Percentiles rank a stretch among this genome's conserved stretches.
phyloP scores from a whole-genome alignment of 257 asterid genomes.

The Scutellaria galericulata region DNA sequence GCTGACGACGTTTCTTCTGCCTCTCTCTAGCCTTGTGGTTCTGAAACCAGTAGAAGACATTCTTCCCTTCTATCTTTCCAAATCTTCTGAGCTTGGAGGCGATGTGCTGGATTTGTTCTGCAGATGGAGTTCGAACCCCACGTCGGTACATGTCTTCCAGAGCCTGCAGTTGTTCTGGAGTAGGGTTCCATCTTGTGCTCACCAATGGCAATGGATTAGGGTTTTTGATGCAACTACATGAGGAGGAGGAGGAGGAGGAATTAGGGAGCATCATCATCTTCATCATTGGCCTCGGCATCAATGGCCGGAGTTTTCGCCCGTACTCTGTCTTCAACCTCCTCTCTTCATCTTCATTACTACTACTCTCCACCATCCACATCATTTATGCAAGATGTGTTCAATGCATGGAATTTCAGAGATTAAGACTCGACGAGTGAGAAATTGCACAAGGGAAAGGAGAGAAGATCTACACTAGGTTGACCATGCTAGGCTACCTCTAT shows the following conservation, averaged over 20 bases:
- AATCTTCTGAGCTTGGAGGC: conserved; percentile 64
- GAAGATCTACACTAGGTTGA: conserved; percentile 38
- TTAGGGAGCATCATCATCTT: background rate
- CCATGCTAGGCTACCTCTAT: conserved; percentile 4
- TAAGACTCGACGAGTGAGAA: too few species aligned
- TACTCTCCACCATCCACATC: conserved; percentile 42
- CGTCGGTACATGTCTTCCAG: conserved; percentile 76
- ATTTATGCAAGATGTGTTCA: too few species aligned
- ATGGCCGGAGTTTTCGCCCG: conserved; percentile 42
- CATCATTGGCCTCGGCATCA: conserved; percentile 42
- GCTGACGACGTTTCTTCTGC: conserved; percentile 75
- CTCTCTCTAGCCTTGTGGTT: conserved; percentile 86
- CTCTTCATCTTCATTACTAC: background rate
- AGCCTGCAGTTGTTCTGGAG: conserved; percentile 75
- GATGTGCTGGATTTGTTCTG: conserved; percentile 80
- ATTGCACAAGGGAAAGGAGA: too few species aligned
- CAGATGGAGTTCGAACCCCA: conserved; percentile 72
- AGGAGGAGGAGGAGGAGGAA: conserved; percentile 27
- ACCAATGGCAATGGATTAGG: conserved; percentile 49
- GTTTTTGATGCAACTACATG: conserved; percentile 36
- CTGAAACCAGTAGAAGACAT: conserved; percentile 86
- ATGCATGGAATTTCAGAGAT: too few species aligned
- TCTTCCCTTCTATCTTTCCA: conserved; percentile 83
- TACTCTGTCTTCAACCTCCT: conserved; percentile 18
- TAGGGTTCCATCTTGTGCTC: conserved; percentile 86